A percentile compares a stretch with the other conserved stretches of the same genome.
Conservation (phyloP, 768 basidiomycete genomes). For the Suillus discolor region DNA sequence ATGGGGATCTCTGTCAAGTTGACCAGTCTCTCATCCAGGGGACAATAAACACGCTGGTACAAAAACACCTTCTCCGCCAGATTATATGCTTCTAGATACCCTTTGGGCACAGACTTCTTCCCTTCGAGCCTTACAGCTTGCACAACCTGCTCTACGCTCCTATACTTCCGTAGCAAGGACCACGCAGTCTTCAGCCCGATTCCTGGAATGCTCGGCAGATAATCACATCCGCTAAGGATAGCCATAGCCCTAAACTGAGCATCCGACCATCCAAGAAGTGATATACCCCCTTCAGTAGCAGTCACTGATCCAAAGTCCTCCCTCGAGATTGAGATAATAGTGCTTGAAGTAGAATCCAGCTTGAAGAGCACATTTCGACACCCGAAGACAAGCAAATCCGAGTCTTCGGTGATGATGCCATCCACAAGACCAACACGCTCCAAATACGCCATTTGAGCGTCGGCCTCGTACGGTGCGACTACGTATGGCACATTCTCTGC, state of each 20-base stretch:
- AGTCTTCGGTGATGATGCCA: constrained; percentile 96
- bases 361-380: constrained; percentile 93
- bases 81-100: constrained; percentile 74
- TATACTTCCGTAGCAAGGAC: constrained; percentile 77
- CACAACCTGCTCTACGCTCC: constrained; percentile 83
- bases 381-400: constrained; percentile 97
- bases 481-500: constrained; percentile 83
- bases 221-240: constrained; percentile 91
- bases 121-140: constrained; percentile 79
- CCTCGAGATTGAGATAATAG: constrained; percentile 68
- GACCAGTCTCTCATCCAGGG: constrained; percentile 61
- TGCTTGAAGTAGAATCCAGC: constrained; percentile 68
- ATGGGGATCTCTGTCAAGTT: constrained; percentile 65
- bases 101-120: constrained; percentile 75
- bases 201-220: constrained; percentile 87
- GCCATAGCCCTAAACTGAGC: constrained; percentile 91
- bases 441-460: constrained; percentile 93
- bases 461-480: constrained; percentile 98
- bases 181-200: constrained; percentile 95
- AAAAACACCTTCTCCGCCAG: constrained; percentile 91
- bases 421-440: constrained; percentile 82
- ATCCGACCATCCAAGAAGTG: constrained; percentile 88
- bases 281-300: constrained; percentile 56
- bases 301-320: constrained; percentile 66
- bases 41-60: constrained; percentile 92